Percentiles rank a stretch among this genome's conserved stretches.
phyloP scores from a whole-genome alignment of 495 filamentous ascomycete species.

The Corynascus novoguineensis region DNA sequence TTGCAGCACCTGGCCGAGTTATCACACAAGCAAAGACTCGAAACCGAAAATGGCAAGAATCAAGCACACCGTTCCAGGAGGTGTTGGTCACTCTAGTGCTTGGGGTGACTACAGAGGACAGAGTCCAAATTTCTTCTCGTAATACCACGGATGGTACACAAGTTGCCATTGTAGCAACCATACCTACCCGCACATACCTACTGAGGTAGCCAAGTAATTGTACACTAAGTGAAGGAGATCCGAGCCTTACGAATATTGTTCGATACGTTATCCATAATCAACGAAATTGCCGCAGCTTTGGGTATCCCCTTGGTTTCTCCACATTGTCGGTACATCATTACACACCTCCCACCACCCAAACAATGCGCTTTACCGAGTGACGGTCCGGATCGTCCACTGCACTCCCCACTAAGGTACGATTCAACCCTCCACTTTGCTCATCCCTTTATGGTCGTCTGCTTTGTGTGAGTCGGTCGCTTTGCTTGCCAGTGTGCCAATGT shows the following conservation, averaged over 20 bases:
- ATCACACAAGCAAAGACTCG: slow-evolving; percentile 3
- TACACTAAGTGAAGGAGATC: no score
- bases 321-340: not conserved
- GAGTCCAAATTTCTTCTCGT: not conserved
- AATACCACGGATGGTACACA: no score
- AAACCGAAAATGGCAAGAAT: not conserved
- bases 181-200: no score
- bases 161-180: no score
- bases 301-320: not conserved
- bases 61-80: not conserved
- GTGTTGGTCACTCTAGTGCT: not conserved
- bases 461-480: not conserved
- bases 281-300: not conserved
- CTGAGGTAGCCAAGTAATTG: no score
- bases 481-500: no score
- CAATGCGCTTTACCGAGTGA: not conserved
- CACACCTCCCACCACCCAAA: not conserved
- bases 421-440: not conserved
- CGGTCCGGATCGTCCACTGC: not conserved
- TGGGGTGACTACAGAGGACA: not conserved
- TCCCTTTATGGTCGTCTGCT: not conserved
- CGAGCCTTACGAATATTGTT: no score
- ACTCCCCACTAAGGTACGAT: not conserved
- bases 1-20: not conserved
- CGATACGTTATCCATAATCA: not conserved